Conservation (phyloP, 371 early-diverging fungal species). For the Mortierella sp. region DNA sequence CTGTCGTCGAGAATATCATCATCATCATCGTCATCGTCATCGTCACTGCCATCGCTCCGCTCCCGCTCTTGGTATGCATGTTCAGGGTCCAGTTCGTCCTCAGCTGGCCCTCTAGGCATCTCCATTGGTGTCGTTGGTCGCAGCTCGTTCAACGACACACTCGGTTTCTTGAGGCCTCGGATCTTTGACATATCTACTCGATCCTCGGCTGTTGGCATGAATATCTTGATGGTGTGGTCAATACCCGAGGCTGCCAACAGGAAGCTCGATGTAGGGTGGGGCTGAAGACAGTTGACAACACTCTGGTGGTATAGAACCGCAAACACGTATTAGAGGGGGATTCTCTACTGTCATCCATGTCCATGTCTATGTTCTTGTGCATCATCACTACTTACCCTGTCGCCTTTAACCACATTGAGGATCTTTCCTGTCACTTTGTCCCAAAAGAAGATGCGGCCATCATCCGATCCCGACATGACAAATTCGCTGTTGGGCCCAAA, state of each 20-base stretch:
- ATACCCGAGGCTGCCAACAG: slow-evolving; percentile 68
- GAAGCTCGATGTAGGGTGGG: slow-evolving; percentile 32
- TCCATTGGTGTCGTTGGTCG: slow-evolving; percentile 1
- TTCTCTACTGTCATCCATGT: neutral
- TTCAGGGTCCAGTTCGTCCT: slow-evolving; percentile 26
- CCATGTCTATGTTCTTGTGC: slow-evolving; percentile 8
- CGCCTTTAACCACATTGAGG: slow-evolving; percentile 74
- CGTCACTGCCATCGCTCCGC: slow-evolving; percentile 10
- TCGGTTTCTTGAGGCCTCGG: slow-evolving; percentile 24
- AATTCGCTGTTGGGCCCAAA: slow-evolving; percentile 75
- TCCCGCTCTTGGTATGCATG: slow-evolving; percentile 10
- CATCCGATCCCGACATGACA: slow-evolving; percentile 84
- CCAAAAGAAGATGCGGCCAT: slow-evolving; percentile 83
- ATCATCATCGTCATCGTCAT: slow-evolving; percentile 21
- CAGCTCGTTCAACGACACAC: slow-evolving; percentile 4
- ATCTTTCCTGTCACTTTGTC: slow-evolving; percentile 70
- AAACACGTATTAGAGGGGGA: no score
- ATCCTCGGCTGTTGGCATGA: slow-evolving; percentile 63
- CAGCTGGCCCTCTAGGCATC: neutral
- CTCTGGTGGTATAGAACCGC: neutral
- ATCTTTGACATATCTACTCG: slow-evolving; percentile 40
- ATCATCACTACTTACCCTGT: slow-evolving; percentile 66
- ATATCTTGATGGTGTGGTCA: slow-evolving; percentile 79
- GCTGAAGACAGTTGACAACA: slow-evolving; percentile 34
- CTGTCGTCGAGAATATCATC: slow-evolving; percentile 1